Evolutionary conservation across 1,284 basidiomycete genomes (phyloP), one percentile per base, ranked within the genome.

Genomic region (Trametes sp.): DNA sequence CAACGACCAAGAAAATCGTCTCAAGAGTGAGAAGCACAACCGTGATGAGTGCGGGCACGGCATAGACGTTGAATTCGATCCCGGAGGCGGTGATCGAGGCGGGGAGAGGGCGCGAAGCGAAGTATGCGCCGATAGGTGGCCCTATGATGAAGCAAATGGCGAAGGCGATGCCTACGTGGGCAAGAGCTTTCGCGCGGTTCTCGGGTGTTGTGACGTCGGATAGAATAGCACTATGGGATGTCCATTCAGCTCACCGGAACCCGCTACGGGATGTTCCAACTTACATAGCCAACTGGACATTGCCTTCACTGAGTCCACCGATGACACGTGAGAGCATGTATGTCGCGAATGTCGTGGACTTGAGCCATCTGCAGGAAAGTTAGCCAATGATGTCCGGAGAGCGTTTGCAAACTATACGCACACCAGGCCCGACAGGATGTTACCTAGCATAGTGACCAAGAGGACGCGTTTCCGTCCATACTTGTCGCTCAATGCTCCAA

Each of bases 101-200:
- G 7, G 89, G 87, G 33, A 89, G 76, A n/a, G 89, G 86, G 24
- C 82, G 79, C 44, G 90, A 86, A 13, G 91, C 91, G 75, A 93
- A 93, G 74, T 93, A 92, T 9, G 90, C 92, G 46, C 91, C 91
- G 63, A 93, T 91, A 33, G 92, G 92, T 60, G 90, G 92, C 21
- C 92, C 92, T 53, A 93, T 89, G 78, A 91, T 87, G 79, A 97
- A 97, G 74, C 94, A 95, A 54, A 97, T 89, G 9, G 94, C 93
- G 72, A 98, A 98, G 1, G 96, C 95, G 57, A 97, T 93, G 19
- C 96, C 95, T 51, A 98, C 91, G 64, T 96, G 85, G 0, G 95
- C 92, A n/a, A 98, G 86, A 8, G 92, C 89, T 73, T 87, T 91
- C 5, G 93, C 90, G 26, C 95, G 88, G 51, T 89, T 90, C 16